Evolutionary conservation across 208 protist genomes (phyloP).

Genomic region (Leishmania guyanensis): DNA sequence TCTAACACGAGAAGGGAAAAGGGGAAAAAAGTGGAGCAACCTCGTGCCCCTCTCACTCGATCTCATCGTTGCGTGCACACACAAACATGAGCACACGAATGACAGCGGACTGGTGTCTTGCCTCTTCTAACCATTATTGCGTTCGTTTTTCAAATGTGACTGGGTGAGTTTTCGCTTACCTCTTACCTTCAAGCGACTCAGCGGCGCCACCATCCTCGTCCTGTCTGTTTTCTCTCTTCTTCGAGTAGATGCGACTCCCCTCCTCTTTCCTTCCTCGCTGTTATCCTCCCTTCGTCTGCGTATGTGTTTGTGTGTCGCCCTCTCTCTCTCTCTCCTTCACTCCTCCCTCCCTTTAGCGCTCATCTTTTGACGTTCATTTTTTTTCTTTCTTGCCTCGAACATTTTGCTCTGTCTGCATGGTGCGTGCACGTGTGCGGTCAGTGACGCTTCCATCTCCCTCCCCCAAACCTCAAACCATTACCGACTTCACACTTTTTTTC

Average conservation of each 20-base stretch:
- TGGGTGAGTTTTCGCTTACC: background rate
- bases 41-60: background rate
- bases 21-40: background rate
- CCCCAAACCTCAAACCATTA: background rate
- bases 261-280: background rate
- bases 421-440: background rate
- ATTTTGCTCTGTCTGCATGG: background rate
- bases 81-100: background rate
- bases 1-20: background rate
- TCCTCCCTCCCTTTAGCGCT: conserved; percentile 1
- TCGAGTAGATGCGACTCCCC: background rate
- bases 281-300: background rate
- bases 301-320: background rate
- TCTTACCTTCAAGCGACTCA: background rate
- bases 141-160: background rate
- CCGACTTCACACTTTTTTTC: background rate
- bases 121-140: background rate
- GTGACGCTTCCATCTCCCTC: background rate
- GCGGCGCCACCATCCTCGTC: background rate
- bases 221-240: background rate
- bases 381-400: background rate
- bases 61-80: background rate
- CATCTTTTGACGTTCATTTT: conserved; percentile 7
- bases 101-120: background rate
- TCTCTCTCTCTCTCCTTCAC: background rate